Evolutionary conservation across 2,329 filamentous ascomycete genomes (phyloP), one percentile per base, ranked within the genome.

Genomic region (Aspergillus ochraceus): DNA sequence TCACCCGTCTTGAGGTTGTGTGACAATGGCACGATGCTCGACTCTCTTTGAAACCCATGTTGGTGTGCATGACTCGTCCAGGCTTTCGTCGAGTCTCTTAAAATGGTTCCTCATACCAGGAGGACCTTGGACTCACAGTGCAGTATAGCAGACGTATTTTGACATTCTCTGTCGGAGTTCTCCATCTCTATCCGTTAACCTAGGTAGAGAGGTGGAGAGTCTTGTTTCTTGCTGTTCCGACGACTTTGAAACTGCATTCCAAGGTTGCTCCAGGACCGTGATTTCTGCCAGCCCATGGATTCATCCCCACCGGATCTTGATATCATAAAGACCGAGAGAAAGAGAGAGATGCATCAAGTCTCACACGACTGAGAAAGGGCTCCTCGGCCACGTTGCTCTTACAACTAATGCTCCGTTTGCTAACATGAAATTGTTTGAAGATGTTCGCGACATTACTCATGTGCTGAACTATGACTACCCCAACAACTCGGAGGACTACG

Each of bases 391-490:
- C 76, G 70, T 76, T 76, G 70, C 69, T 76, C 64, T 69, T 66
- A 69, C 68, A 57, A 75, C 70, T 74, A 72, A 74, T 83, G 82
- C 81, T 80, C 83, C 85, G 73, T 74, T 77, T 87, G 87, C 92
- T 96, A 96, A 96, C 90, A 85, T 86, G 63, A 65, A 64, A 85
- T 77, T 82, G 78, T 82, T 78, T 83, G 76, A 97, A 98, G 95
- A 99, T 90, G 95, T 99, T 84, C 94, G 93, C 83, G 96, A 99
- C 86, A 99, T 99, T 84, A 98, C 95, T 82, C 95, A 99, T 84
- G 95, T 99, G 82, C 87, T 99, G 83, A 98, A 98, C 88, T 97
- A 98, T 91, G 95, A 98, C 80, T 98, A 98, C 81, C 94, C 94
- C 79, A 98, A 98, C 85, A 98, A 88, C 77, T 88, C 86, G 71